Base-by-base conservation (phyloP, 2,329 filamentous ascomycete species). In the Phyllosticta capitalensis region DNA sequence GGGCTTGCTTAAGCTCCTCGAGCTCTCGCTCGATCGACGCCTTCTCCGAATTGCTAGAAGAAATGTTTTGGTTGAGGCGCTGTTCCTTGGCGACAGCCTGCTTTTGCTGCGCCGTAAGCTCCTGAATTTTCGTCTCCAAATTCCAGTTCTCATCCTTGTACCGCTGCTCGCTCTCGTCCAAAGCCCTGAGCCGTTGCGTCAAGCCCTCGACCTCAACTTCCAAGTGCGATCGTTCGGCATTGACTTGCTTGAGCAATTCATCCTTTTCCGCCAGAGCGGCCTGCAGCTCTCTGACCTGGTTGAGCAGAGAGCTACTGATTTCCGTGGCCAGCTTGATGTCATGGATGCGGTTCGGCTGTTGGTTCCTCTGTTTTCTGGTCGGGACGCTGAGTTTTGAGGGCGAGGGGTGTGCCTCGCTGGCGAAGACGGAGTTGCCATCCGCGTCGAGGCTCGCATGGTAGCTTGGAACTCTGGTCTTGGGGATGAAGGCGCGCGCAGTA, bases 61-160 rank as follows among this genome's bases (percentile, higher is more conserved):
- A 88, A 55, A 99, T 78, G 54, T 80, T 82, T 67, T 91, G 87
- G 14, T 81, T 85, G 49, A 96, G 80, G 70, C 89, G 89, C 72
- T 90, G 89, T 72, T 96, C 91, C 62, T 88, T 87, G 68, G 94
- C 91, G 14, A 85, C 79, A 0, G 88, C 83, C 53, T 95, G 90
- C 69, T 86, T 90, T 63, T 88, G 82, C 17, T 83, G 80, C 7
- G 87, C 82, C 56, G 88, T 81, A 50, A 92, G 79, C 63, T 97
- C 92, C 67, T 96, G 94, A 21, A 95, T 82, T 67, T 91, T 89
- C 0, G 92, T 95, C 73, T 99, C 94, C 45, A 99, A 81, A 63
- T 89, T 92, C 94, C 94, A 99, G 71, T 97, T 99, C 73, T 97
- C 94, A 69, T 99, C 94, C 75, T 96, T 97, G 77, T 95, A 96